phyloP scores from a whole-genome alignment of 2,329 filamentous ascomycete genomes.

The Chalaropsis thielavioides region DNA sequence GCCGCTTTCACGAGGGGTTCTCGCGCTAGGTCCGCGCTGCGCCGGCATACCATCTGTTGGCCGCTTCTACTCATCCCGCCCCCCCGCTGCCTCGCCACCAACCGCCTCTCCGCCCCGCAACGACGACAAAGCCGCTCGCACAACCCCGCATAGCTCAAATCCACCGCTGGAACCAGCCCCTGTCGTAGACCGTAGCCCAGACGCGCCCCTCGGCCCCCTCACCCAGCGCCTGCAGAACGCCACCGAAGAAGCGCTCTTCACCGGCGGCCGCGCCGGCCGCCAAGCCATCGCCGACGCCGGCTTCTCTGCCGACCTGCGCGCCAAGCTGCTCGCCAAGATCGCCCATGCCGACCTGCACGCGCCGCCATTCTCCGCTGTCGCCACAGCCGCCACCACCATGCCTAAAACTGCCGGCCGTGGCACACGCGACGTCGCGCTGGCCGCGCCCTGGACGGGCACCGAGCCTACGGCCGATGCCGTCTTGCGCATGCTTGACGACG shows the following conservation, averaged over 20 bases:
- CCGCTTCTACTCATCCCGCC: not conserved
- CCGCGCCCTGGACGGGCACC: constrained; percentile 61
- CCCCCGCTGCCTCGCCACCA: not conserved
- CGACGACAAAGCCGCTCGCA: not conserved
- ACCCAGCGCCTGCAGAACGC: constrained; percentile 44
- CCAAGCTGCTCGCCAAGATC: constrained; percentile 41
- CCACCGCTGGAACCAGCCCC: not conserved
- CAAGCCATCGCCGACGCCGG: constrained; percentile 47
- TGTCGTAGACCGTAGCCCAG: not conserved
- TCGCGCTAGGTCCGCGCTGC: not conserved
- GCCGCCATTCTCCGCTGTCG: constrained; percentile 18
- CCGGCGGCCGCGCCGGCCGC: constrained; percentile 44
- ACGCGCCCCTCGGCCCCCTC: not conserved
- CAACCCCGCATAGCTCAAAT: not conserved
- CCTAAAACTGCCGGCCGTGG: constrained; percentile 49
- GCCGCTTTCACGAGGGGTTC: not conserved
- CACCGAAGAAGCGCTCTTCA: constrained; percentile 46
- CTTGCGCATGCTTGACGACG: constrained; percentile 71
- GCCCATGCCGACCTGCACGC: constrained; percentile 36
- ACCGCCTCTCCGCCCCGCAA: not conserved
- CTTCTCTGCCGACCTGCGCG: constrained; percentile 49
- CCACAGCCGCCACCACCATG: constrained; percentile 21
- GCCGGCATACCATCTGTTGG: not conserved
- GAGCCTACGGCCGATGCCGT: constrained; percentile 63
- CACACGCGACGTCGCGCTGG: constrained; percentile 51